phyloP scores from a whole-genome alignment of 495 filamentous ascomycete genomes.

The Aspergillus funiculosus region DNA sequence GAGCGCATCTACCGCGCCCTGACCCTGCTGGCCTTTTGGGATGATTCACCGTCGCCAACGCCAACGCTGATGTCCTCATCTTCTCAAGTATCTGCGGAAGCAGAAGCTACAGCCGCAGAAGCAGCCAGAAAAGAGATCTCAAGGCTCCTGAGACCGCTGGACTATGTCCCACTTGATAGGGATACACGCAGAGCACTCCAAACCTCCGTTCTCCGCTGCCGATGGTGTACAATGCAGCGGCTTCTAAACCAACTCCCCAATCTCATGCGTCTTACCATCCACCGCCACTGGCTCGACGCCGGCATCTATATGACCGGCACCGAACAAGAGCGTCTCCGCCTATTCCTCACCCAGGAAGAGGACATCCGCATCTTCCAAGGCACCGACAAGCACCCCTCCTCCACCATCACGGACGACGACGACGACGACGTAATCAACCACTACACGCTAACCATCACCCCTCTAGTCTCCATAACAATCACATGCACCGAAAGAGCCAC shows the following conservation, averaged over 20 bases:
- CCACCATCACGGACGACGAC: too few species aligned
- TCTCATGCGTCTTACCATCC: conserved; percentile 29
- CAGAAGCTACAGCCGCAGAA: background rate
- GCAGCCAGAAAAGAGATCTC: conserved; percentile 13
- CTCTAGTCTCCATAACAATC: conserved; percentile 21
- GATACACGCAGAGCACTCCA: conserved; percentile 29
- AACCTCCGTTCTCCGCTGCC: conserved; percentile 27
- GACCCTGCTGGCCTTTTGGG: conserved; percentile 39
- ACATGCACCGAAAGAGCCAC: conserved; percentile 7
- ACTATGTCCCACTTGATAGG: conserved; percentile 24
- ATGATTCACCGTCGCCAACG: conserved; percentile 17
- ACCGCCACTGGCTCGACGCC: conserved; percentile 30
- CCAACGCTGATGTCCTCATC: background rate
- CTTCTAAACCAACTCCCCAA: conserved; percentile 29
- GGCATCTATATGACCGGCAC: conserved; percentile 23
- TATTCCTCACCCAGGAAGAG: conserved; percentile 20
- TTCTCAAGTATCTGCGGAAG: background rate
- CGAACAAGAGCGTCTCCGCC: conserved; percentile 18
- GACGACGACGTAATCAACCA: too few species aligned
- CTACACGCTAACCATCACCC: conserved; percentile 24
- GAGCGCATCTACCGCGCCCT: conserved; percentile 38
- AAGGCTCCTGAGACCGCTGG: conserved; percentile 29
- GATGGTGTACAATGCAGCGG: conserved; percentile 36
- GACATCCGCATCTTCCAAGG: conserved; percentile 17
- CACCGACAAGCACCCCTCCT: conserved; percentile 4